Evolutionary conservation across 31 red algal species (phyloP).

Genomic region (Pterothamnion heteromorphum): DNA sequence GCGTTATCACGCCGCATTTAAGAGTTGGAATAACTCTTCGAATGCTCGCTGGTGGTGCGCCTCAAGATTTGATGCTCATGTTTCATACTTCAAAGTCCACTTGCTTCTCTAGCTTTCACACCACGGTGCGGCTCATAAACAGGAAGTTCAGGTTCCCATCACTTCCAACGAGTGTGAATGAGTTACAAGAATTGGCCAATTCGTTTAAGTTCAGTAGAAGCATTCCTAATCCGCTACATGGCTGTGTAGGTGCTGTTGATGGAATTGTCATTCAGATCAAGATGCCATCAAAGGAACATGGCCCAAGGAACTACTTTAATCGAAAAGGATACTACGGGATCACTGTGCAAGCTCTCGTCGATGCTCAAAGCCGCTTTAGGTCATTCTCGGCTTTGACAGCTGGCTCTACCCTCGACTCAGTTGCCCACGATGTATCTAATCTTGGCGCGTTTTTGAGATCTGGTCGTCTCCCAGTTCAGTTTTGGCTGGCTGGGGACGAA

Average conservation of each 20-base stretch:
- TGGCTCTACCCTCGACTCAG: slow-evolving; percentile 30
- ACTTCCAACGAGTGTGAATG: background rate
- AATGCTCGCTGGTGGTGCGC: background rate
- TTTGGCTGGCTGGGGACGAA: slow-evolving; percentile 51
- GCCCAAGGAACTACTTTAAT: background rate
- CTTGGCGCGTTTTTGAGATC: background rate
- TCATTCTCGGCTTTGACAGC: background rate
- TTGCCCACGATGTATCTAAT: background rate
- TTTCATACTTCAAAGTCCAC: background rate
- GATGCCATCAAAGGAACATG: background rate
- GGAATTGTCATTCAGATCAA: background rate
- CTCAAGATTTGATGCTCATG: background rate
- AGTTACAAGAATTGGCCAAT: background rate
- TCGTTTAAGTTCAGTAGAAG: background rate
- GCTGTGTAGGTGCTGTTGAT: background rate
- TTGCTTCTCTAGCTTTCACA: background rate
- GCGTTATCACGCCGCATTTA: background rate
- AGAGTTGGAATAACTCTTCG: background rate
- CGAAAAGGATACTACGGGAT: background rate
- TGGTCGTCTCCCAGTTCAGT: slow-evolving; percentile 1
- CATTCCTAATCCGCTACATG: background rate
- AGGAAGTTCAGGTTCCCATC: background rate
- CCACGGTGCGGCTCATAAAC: background rate
- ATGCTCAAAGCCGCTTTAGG: background rate
- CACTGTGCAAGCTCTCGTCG: slow-evolving; percentile 9